Percentiles rank a stretch among this genome's conserved stretches.
Evolutionary conservation across 1,284 basidiomycete species (phyloP).

Genomic region (Microbotryum violaceum): DNA sequence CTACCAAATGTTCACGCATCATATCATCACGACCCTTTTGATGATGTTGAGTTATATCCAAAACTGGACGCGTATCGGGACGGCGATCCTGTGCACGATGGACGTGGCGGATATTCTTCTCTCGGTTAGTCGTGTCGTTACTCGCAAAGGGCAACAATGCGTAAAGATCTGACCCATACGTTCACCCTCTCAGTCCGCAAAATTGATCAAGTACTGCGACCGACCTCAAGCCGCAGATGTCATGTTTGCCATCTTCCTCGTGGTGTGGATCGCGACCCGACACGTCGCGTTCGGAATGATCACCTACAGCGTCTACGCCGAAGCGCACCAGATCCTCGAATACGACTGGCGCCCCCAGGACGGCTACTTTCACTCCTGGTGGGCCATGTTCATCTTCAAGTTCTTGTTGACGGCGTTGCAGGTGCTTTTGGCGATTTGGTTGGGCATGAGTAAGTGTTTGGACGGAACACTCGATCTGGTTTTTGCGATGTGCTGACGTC

Average conservation of each 20-base stretch:
- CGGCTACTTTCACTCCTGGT: slow-evolving; percentile 53
- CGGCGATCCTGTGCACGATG: slow-evolving; percentile 81
- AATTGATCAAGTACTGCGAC: slow-evolving; percentile 82
- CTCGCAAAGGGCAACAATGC: background rate
- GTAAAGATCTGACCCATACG: background rate
- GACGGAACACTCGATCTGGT: slow-evolving; percentile 9
- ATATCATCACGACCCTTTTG: slow-evolving; percentile 77
- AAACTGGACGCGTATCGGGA: slow-evolving; percentile 82
- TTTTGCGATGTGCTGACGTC: slow-evolving; percentile 42
- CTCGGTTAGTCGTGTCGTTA: slow-evolving; percentile 56
- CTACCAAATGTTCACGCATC: slow-evolving; percentile 81
- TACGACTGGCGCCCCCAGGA: slow-evolving; percentile 55
- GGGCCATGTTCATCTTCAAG: slow-evolving; percentile 50
- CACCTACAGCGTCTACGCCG: slow-evolving; percentile 55
- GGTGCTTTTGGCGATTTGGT: slow-evolving; percentile 43
- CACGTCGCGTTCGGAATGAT: slow-evolving; percentile 68
- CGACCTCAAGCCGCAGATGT: slow-evolving; percentile 59
- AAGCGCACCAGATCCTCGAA: slow-evolving; percentile 49
- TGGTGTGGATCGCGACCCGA: slow-evolving; percentile 82
- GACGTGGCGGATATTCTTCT: slow-evolving; percentile 87
- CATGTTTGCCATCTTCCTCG: slow-evolving; percentile 70
- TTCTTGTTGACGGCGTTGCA: slow-evolving; percentile 56
- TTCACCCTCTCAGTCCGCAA: slow-evolving; percentile 58
- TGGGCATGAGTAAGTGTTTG: slow-evolving; percentile 13
- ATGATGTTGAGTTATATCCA: slow-evolving; percentile 69